phyloP scores from a whole-genome alignment of 805 yeast species.

The Candida orba region DNA sequence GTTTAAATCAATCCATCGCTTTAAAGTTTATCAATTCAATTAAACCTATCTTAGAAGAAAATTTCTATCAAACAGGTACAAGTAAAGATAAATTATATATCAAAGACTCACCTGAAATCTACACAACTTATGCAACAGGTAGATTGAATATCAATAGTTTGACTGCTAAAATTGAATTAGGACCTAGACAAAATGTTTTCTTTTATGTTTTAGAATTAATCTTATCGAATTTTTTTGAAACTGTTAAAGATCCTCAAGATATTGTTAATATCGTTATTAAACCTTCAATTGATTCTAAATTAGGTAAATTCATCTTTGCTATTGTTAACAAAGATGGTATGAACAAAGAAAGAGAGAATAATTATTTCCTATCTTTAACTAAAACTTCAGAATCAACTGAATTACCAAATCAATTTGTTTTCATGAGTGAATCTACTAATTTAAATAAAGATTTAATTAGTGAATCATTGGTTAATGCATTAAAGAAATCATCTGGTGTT shows the following conservation, averaged over 20 bases:
- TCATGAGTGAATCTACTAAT: constrained; percentile 85
- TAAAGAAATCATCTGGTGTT: constrained; percentile 35
- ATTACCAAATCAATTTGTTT: constrained; percentile 70
- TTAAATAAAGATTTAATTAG: constrained; percentile 60
- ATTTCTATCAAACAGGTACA: constrained; percentile 77
- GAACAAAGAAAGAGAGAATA: constrained; percentile 66
- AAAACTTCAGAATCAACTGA: constrained; percentile 66
- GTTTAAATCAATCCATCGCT: constrained; percentile 50
- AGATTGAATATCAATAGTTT: constrained; percentile 67
- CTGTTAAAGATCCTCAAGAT: constrained; percentile 50
- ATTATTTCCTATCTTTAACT: constrained; percentile 80
- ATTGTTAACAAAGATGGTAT: constrained; percentile 79
- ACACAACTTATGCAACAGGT: constrained; percentile 77
- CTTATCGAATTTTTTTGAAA: constrained; percentile 50
- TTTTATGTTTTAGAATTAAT: constrained; percentile 58
- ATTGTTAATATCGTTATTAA: constrained; percentile 54
- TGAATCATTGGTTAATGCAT: constrained; percentile 37
- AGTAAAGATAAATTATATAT: constrained; percentile 37
- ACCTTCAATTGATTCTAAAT: constrained; percentile 33
- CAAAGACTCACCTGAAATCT: constrained; percentile 55
- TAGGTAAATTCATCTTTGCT: constrained; percentile 62
- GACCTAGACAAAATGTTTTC: constrained; percentile 75
- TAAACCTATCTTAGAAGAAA: constrained; percentile 45
- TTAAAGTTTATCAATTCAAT: constrained; percentile 43
- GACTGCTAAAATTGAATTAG: constrained; percentile 52